These are phyloP conservation scores for Annona squamosa DNA, from an alignment of 164 flowering plant species.

Conservation along the genomic window DNA sequence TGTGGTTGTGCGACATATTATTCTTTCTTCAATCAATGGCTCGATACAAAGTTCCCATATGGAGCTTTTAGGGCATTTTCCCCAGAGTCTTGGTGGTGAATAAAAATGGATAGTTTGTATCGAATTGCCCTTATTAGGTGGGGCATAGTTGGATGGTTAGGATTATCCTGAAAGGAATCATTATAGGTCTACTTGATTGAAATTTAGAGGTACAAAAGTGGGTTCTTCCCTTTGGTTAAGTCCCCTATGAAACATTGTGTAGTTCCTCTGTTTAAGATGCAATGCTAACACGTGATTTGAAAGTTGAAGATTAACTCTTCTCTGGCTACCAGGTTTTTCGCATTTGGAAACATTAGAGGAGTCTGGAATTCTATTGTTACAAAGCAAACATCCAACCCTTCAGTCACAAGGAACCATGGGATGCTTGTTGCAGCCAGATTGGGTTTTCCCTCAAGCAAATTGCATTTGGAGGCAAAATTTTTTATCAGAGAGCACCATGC, in stretches of 20 bases:
- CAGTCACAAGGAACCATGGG: conserved; percentile 13
- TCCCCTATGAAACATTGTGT: background rate
- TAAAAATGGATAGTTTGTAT: background rate
- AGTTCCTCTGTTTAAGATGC: background rate
- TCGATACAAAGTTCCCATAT: too few relatives aligned
- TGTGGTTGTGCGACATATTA: too few relatives aligned
- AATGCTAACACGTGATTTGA: background rate
- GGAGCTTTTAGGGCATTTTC: too few relatives aligned
- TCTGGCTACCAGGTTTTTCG: conserved; percentile 31
- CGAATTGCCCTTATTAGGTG: background rate
- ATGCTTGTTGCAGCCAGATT: conserved; percentile 17
- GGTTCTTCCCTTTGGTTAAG: background rate
- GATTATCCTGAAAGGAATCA: background rate
- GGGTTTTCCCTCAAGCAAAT: conserved; percentile 16
- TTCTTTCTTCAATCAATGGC: too few relatives aligned
- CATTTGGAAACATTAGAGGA: conserved; percentile 24
- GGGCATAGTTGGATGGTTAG: background rate
- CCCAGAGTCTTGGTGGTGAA: background rate
- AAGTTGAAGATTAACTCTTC: background rate
- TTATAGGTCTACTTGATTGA: background rate
- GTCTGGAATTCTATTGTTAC: conserved; percentile 21
- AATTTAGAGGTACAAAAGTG: background rate
- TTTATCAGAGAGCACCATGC: conserved; percentile 19
- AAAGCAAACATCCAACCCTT: conserved; percentile 8
- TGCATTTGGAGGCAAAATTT: conserved; percentile 19